These are phyloP conservation scores for Colletotrichum destructivum DNA, from an alignment of 2,329 filamentous ascomycete species.

Conservation along the genomic window DNA sequence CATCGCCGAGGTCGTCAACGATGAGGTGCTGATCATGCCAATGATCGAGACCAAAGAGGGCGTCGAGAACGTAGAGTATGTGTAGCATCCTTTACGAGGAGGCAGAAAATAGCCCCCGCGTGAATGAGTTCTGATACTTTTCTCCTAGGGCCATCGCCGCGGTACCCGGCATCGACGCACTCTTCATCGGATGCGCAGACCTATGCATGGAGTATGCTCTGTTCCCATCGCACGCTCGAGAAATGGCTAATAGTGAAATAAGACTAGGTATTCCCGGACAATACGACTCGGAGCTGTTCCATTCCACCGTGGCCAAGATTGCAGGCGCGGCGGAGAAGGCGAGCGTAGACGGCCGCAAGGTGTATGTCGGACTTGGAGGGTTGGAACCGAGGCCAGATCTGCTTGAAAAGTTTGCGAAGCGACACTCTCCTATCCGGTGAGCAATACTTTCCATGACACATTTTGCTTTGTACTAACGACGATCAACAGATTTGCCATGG, in stretches of 20 bases:
- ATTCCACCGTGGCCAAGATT: constrained; percentile 20
- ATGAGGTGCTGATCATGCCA: constrained; percentile 33
- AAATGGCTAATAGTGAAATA: too few relatives aligned
- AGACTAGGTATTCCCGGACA: constrained; percentile 18
- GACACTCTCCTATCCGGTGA: constrained; percentile 19
- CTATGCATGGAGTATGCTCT: constrained; percentile 27
- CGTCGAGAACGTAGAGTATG: constrained; percentile 24
- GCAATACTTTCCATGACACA: not conserved
- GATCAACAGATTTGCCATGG: constrained; percentile 23
- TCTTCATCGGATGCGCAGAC: constrained; percentile 34
- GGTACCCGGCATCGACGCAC: constrained; percentile 21
- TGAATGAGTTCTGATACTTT: not conserved
- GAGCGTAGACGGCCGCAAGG: constrained; percentile 22
- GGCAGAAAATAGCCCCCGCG: too few relatives aligned
- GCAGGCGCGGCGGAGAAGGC: constrained; percentile 24
- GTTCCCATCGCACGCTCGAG: too few relatives aligned
- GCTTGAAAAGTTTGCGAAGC: constrained; percentile 15
- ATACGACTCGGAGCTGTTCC: constrained; percentile 24
- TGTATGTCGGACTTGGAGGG: constrained; percentile 25
- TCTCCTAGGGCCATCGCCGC: constrained; percentile 10
- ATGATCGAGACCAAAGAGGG: constrained; percentile 34
- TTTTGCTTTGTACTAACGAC: not conserved
- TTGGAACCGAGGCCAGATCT: constrained; percentile 33
- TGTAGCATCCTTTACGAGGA: not conserved
- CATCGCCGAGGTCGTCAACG: constrained; percentile 28